These are phyloP conservation scores for Discostella stelligera DNA, from an alignment of 352 stramenopile species.

Conservation along the genomic window DNA sequence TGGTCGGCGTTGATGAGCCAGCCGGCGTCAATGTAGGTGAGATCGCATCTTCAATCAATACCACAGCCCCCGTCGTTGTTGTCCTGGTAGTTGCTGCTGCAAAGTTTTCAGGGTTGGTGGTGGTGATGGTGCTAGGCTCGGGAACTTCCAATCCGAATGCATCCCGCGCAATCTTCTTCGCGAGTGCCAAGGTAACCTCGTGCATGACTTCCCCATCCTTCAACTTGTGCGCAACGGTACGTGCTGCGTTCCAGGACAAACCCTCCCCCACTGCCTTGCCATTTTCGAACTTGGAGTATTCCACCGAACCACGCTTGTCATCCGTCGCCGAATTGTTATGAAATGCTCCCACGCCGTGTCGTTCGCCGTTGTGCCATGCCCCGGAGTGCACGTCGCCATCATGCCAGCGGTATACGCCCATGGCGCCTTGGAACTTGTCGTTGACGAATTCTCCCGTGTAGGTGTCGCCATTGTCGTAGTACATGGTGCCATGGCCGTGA, in stretches of 20 bases:
- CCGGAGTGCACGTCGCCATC: constrained; percentile 32
- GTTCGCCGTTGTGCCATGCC: constrained; percentile 10
- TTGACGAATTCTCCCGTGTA: constrained; percentile 32
- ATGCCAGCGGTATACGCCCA: constrained; percentile 21
- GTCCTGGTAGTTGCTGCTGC: neutral
- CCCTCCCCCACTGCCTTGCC: constrained; percentile 20
- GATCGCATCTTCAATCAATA: too few relatives aligned
- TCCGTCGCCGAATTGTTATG: constrained; percentile 11
- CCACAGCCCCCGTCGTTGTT: neutral
- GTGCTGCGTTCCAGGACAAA: constrained; percentile 20
- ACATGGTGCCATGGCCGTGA: constrained; percentile 32
- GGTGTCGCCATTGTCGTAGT: constrained; percentile 33
- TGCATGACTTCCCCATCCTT: constrained; percentile 10
- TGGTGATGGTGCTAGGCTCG: constrained; percentile 4
- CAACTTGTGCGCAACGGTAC: constrained; percentile 6
- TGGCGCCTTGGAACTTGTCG: constrained; percentile 23
- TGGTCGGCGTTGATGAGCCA: neutral
- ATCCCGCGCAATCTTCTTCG: constrained; percentile 21
- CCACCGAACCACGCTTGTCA: constrained; percentile 10
- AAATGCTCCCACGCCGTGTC: constrained; percentile 26
- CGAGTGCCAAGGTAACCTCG: constrained; percentile 24
- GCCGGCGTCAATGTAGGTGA: too few relatives aligned
- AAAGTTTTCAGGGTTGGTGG: too few relatives aligned
- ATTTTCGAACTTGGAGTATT: constrained; percentile 28
- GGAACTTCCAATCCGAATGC: constrained; percentile 28